phyloP scores from a whole-genome alignment of 257 asterid genomes.

The Coffea canephora region DNA sequence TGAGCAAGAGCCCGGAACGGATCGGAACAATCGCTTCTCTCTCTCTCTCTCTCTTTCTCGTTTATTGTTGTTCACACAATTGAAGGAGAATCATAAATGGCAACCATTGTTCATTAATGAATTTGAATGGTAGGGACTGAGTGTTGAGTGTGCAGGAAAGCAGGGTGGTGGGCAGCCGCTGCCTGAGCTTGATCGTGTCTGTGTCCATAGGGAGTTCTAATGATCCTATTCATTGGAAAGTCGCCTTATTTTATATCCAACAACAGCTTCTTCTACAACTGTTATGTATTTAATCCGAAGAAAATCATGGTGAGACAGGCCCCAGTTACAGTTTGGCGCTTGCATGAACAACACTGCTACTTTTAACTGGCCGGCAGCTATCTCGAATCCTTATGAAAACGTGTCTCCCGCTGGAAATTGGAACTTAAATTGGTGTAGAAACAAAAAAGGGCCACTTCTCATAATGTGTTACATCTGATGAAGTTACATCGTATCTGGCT shows the following conservation, averaged over 20 bases:
- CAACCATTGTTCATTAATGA: not conserved
- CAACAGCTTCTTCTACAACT: not conserved
- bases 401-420: not conserved
- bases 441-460: not conserved
- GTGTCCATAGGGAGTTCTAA: not conserved
- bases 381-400: not conserved
- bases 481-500: slow-evolving; percentile 3
- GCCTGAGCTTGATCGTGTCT: not conserved
- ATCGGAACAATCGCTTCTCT: not conserved
- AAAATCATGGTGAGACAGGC: not conserved
- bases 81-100: not conserved
- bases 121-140: not conserved
- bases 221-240: slow-evolving; percentile 10
- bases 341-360: not conserved
- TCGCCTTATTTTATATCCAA: not conserved
- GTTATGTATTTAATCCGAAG: not conserved
- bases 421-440: not conserved
- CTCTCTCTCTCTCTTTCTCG: too few relatives aligned
- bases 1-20: not conserved
- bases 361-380: too few relatives aligned
- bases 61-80: not conserved
- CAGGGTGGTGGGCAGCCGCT: not conserved
- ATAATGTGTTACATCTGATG: not conserved
- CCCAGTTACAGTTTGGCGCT: not conserved
- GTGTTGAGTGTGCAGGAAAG: not conserved